Evolutionary conservation across 192 early-diverging fungal genomes (phyloP).

Genomic region (Coemansia sp.): DNA sequence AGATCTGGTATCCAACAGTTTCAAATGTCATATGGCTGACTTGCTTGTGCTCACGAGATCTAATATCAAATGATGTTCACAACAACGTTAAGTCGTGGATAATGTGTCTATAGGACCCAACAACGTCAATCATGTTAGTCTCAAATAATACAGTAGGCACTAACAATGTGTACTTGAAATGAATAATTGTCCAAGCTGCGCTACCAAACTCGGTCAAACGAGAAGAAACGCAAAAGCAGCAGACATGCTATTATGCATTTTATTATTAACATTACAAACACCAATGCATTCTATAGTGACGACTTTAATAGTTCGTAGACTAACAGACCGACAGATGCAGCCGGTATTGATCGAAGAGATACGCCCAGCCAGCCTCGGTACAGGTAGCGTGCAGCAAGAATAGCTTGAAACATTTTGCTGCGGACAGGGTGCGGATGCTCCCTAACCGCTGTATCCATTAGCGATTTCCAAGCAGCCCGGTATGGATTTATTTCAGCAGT

Average conservation of each 20-base stretch:
- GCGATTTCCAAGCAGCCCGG: slow-evolving; percentile 35
- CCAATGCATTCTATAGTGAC: slow-evolving; percentile 2
- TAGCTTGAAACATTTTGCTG: slow-evolving; percentile 4
- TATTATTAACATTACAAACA: too few relatives aligned
- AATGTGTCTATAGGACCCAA: too few relatives aligned
- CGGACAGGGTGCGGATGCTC: slow-evolving; percentile 36
- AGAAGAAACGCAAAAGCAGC: too few relatives aligned
- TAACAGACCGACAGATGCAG: slow-evolving; percentile 39
- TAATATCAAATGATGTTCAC: too few relatives aligned
- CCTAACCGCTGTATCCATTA: slow-evolving; percentile 31
- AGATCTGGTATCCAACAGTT: slow-evolving; percentile 45
- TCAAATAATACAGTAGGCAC: too few relatives aligned
- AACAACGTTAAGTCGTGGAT: too few relatives aligned
- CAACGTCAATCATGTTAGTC: too few relatives aligned
- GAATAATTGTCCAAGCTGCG: too few relatives aligned
- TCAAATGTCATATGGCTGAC: slow-evolving; percentile 68
- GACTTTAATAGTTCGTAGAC: slow-evolving; percentile 46
- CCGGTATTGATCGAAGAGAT: slow-evolving; percentile 47
- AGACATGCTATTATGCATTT: too few relatives aligned
- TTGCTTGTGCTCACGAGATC: slow-evolving; percentile 1
- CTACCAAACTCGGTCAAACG: too few relatives aligned
- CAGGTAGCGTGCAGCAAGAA: slow-evolving; percentile 31
- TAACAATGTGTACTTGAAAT: too few relatives aligned
- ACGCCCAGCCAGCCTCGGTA: slow-evolving; percentile 53
- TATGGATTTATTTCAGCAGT: slow-evolving; percentile 24